phyloP scores from a whole-genome alignment of 345 rosid genomes.

The Rubroshorea leprosula region DNA sequence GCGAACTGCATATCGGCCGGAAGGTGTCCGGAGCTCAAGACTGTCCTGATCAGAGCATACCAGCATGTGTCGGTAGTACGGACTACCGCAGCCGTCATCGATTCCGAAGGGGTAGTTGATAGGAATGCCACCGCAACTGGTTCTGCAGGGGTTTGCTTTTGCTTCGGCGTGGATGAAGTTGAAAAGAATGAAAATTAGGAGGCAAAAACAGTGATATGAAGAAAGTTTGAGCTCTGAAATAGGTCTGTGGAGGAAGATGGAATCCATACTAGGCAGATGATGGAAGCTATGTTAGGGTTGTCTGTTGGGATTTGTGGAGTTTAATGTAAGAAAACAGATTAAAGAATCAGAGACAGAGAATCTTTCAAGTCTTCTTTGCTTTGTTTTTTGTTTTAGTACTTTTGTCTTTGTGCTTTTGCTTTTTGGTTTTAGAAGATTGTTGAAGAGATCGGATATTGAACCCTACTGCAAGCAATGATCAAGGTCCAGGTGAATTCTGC shows the following conservation, averaged over 20 bases:
- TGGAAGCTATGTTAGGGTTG: slow-evolving; percentile 2
- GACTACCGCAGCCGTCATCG: slow-evolving; percentile 89
- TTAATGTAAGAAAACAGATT: slow-evolving; percentile 2
- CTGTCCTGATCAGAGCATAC: slow-evolving; percentile 47
- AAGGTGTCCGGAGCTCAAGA: slow-evolving; percentile 81
- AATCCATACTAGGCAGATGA: background rate
- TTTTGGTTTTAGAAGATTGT: background rate
- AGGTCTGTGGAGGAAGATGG: slow-evolving; percentile 7
- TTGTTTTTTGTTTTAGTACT: background rate
- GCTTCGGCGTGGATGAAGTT: slow-evolving; percentile 12
- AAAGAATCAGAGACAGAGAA: background rate
- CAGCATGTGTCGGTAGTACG: slow-evolving; percentile 78
- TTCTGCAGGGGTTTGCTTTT: slow-evolving; percentile 49
- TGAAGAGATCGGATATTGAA: too few relatives aligned
- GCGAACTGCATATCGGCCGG: slow-evolving; percentile 64
- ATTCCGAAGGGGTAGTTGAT: slow-evolving; percentile 72
- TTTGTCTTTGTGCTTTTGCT: slow-evolving; percentile 7
- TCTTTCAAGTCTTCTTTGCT: background rate
- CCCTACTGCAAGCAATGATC: background rate
- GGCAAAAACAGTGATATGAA: background rate
- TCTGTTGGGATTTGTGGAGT: background rate
- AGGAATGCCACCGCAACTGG: slow-evolving; percentile 64
- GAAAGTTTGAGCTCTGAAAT: background rate
- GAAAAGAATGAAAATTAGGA: background rate
- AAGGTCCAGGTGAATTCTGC: slow-evolving; percentile 5